Base-by-base conservation (phyloP, 1,284 basidiomycete genomes). In the Apiotrichum veenhuisii region DNA sequence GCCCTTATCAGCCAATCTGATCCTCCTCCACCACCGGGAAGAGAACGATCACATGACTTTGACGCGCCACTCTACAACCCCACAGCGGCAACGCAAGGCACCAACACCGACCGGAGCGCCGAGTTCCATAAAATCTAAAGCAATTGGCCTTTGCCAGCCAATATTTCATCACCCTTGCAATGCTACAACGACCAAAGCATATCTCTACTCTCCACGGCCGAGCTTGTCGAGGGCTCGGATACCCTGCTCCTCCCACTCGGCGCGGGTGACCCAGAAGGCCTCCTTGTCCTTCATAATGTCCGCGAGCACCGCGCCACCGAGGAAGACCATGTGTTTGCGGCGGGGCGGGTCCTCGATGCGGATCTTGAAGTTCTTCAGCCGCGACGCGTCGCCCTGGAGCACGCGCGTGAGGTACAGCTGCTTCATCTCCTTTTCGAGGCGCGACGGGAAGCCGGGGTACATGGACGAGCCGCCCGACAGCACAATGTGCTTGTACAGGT, bases 381-480 rank as follows among this genome's bases (percentile, higher is more conserved):
- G 83, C 34, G 85, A 78, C 0, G 91, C 86, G 73, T 98, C 88
- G n/a, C 88, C 86, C 52, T 83, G 82, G 48, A 98, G 82, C 15
- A 98, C 91, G 20, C 87, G 83, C 8, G 91, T 90, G 59, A 99
- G 83, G 78, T 98, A 95, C 41, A 98, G 82, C 78, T 98, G 95
- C 80, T 98, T 98, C 90, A 98, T 93, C 80, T 98, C 96, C 81
- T 98, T 98, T 79, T 98, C 96, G 46, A 99, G 81, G 43, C 95
- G 85, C 74, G 88, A 92, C 7, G 95, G 96, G 62, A 99, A 84
- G 27, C 96, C 96, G 23, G 96, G 95, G 76, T 98, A 98, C 95
- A 98, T 98, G 75, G 88, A 92, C 22, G 91, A 94, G 22, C 96
- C 96, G 50, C 96, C 96, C 15, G 91, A 95, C 20, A 99, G 86